Percentiles rank a stretch among this genome's conserved stretches.
phyloP scores from a whole-genome alignment of 202 grass and related monocot genomes.

The Schoenoplectus triqueter region DNA sequence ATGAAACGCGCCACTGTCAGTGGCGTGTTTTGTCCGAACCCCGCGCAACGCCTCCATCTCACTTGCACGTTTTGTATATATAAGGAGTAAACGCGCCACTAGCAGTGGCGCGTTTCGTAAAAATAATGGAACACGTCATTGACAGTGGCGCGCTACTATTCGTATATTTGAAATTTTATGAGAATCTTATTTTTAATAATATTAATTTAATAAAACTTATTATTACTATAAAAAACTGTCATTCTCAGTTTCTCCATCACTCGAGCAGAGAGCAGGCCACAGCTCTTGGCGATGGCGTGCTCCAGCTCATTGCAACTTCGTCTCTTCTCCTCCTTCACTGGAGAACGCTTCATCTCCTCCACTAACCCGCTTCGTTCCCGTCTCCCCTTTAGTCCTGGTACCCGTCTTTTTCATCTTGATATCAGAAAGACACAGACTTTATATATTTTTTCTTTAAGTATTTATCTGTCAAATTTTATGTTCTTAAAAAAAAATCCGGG shows the following conservation, averaged over 20 bases:
- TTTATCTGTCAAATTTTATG: neutral
- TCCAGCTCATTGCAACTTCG: slow-evolving; percentile 55
- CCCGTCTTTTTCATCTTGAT: neutral
- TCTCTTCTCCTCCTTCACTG: slow-evolving; percentile 70
- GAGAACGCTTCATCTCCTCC: slow-evolving; percentile 51
- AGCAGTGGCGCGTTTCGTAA: too few relatives aligned
- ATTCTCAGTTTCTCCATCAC: slow-evolving; percentile 26
- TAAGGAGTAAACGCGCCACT: too few relatives aligned
- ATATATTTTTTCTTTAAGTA: neutral
- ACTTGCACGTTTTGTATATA: too few relatives aligned
- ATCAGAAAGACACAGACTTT: neutral
- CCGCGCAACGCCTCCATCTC: too few relatives aligned
- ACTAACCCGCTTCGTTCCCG: slow-evolving; percentile 36
- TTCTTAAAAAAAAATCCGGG: neutral
- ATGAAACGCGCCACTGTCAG: too few relatives aligned
- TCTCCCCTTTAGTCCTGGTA: slow-evolving; percentile 41
- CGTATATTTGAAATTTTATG: too few relatives aligned
- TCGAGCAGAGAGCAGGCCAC: slow-evolving; percentile 17
- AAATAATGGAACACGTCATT: too few relatives aligned
- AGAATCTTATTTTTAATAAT: too few relatives aligned
- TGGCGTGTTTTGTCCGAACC: too few relatives aligned
- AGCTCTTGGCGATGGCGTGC: slow-evolving; percentile 49
- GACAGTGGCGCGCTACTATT: too few relatives aligned
- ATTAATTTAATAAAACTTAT: too few relatives aligned
- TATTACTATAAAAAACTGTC: too few relatives aligned